Percentiles rank a stretch among this genome's conserved stretches.
These are phyloP conservation scores for Albatrellus sp. DNA, from an alignment of 1,284 basidiomycete species.

Conservation along the genomic window DNA sequence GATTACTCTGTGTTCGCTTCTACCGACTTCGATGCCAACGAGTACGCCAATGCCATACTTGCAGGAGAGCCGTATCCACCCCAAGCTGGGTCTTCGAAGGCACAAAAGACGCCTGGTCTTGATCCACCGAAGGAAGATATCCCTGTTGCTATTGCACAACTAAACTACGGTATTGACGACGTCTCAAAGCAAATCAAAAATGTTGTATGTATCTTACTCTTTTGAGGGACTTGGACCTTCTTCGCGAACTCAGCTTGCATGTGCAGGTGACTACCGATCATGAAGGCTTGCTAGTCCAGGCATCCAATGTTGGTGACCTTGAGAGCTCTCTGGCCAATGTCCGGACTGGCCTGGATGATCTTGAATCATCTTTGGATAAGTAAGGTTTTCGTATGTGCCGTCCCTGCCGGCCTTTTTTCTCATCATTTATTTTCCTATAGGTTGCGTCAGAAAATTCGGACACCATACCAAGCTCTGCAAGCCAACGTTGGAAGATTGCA, in stretches of 20 bases:
- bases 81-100: conserved; percentile 14
- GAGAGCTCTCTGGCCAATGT: conserved; percentile 53
- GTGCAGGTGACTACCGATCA: conserved; percentile 58
- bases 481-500: conserved; percentile 60
- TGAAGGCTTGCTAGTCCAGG: conserved; percentile 61
- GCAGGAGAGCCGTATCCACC: conserved; percentile 66
- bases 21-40: conserved; percentile 70
- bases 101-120: conserved; percentile 25
- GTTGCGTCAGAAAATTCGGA: conserved; percentile 72
- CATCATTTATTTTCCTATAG: conserved; percentile 26
- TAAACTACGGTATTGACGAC: conserved; percentile 79
- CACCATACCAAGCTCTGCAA: conserved; percentile 68
- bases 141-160: conserved; percentile 71
- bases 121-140: conserved; percentile 75
- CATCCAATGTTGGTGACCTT: conserved; percentile 50
- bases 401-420: background rate
- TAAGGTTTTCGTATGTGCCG: conserved; percentile 22
- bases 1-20: conserved; percentile 62
- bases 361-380: conserved; percentile 66
- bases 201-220: conserved; percentile 41
- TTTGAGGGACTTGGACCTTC: background rate
- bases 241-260: conserved; percentile 5
- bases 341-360: conserved; percentile 49
- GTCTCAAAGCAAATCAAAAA: conserved; percentile 77
- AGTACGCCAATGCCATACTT: conserved; percentile 81